phyloP scores from a whole-genome alignment of 2,329 filamentous ascomycete genomes.

The Calonectria crousiana region DNA sequence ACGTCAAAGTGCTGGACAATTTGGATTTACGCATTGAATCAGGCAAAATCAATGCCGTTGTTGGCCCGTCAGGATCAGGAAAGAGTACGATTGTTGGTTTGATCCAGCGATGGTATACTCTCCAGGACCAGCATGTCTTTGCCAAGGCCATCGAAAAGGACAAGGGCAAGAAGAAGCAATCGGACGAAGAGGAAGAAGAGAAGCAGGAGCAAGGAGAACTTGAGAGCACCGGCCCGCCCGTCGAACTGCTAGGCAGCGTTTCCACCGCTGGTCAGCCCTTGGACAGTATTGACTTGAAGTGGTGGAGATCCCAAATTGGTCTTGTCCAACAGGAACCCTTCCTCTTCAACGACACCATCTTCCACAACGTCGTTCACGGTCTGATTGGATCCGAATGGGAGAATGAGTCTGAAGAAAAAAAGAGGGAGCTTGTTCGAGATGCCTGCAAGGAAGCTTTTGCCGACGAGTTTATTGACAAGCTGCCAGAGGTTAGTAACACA shows the following conservation, averaged over 20 bases:
- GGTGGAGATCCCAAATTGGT: constrained; percentile 72
- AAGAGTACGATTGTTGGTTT: constrained; percentile 82
- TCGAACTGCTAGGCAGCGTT: constrained; percentile 62
- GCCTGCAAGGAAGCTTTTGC: constrained; percentile 78
- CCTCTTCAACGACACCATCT: constrained; percentile 75
- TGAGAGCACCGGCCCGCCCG: constrained; percentile 55
- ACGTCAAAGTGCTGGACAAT: constrained; percentile 72
- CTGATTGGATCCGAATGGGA: constrained; percentile 66
- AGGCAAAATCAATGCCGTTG: constrained; percentile 79
- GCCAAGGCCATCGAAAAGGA: constrained; percentile 63
- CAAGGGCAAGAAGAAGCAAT: constrained; percentile 56
- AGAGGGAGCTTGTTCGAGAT: constrained; percentile 70
- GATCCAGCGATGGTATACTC: constrained; percentile 78
- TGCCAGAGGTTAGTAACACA: constrained; percentile 63
- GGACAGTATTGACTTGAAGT: constrained; percentile 71
- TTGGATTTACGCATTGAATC: constrained; percentile 70
- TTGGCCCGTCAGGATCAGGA: constrained; percentile 78
- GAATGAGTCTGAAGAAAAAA: constrained; percentile 64
- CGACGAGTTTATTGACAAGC: constrained; percentile 74
- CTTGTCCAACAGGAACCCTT: constrained; percentile 78
- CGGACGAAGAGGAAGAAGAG: constrained; percentile 46
- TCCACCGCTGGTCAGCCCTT: constrained; percentile 66
- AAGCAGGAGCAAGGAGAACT: constrained; percentile 46
- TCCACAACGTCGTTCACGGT: constrained; percentile 72
- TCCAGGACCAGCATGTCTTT: constrained; percentile 65